These are phyloP conservation scores for Vitis hybrid DNA, from an alignment of 177 flowering plant genomes.

Conservation along the genomic window DNA sequence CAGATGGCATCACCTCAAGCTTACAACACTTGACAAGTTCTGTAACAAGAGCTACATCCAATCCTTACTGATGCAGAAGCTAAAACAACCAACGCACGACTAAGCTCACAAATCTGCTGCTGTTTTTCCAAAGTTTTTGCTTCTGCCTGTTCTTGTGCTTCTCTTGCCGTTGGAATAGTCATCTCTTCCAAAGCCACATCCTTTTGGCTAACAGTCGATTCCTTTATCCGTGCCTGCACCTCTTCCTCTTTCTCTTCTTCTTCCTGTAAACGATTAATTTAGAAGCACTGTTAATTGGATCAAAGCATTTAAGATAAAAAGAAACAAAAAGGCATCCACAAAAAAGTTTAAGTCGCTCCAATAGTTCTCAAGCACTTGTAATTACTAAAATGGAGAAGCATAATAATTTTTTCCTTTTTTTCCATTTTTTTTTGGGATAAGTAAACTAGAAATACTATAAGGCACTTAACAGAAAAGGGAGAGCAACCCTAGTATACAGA, in stretches of 20 bases:
- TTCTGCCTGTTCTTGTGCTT: constrained; percentile 66
- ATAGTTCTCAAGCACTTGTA: no score
- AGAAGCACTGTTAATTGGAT: not conserved
- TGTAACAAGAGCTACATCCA: not conserved
- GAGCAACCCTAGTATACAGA: no score
- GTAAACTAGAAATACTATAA: no score
- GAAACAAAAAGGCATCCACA: no score
- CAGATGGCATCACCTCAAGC: not conserved
- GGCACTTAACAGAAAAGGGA: no score
- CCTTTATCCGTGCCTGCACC: constrained; percentile 60
- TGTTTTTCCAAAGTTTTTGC: constrained; percentile 63
- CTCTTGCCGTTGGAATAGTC: constrained; percentile 60
- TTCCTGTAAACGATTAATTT: constrained; percentile 41
- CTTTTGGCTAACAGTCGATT: constrained; percentile 40
- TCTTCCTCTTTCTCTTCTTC: constrained; percentile 89
- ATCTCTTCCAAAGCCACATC: constrained; percentile 89
- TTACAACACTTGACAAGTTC: not conserved
- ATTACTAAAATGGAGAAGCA: no score
- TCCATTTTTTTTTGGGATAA: no score
- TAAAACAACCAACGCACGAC: constrained; percentile 90
- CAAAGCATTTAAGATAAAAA: no score
- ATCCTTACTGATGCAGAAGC: constrained; percentile 94
- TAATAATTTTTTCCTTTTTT: no score
- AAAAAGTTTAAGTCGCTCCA: no score
- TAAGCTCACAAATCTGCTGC: constrained; percentile 79